Evolutionary conservation across 768 basidiomycete species (phyloP), one percentile per base, ranked within the genome.

Genomic region (Plicaturopsis crispa): DNA sequence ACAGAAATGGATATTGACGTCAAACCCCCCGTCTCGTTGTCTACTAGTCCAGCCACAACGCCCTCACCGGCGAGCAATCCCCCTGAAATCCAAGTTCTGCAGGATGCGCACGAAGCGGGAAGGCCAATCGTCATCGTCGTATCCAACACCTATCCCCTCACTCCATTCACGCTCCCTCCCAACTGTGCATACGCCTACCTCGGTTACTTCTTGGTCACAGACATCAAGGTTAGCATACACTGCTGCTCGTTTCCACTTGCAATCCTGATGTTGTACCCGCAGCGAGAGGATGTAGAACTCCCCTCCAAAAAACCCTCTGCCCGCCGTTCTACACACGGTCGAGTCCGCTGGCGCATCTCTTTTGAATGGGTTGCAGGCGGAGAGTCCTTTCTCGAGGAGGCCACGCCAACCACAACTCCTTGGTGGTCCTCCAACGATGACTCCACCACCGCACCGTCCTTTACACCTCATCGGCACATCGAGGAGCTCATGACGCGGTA

Each of bases 281-380:
- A 43, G 14, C 41, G 59, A 56, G 57, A 60, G 47, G 39, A 43
- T 11, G 36, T 41, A 19, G 22, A 44, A 22, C 34, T 33, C 24
- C 30, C 31, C 20, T 26, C 21, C 21, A 26, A 14, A 18, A 24
- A 30, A 22, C 19, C 31, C 3, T 30, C 40, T 28, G 18, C 17
- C 24, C 44, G 32, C 32, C 36, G 38, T 24, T 34, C 42, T 23
- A 20, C 49, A 2, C 31, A 48, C 31, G 69, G 69, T 5, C 52
- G 41, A 17, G 62, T 73, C 4, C 43, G 62, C 33, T 78, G 75
- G 75, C 48, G 46, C 31, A 56, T 75, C 30, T 57, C 52, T n/a
- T 58, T 73, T 19, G 48, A 60, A 35, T 78, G 75, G 75, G 60
- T 59, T 8, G 54, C 65, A 4, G 74, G 73, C 17, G 74, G 73